phyloP scores from a whole-genome alignment of 164 flowering plant species.

The Stephania japonica region DNA sequence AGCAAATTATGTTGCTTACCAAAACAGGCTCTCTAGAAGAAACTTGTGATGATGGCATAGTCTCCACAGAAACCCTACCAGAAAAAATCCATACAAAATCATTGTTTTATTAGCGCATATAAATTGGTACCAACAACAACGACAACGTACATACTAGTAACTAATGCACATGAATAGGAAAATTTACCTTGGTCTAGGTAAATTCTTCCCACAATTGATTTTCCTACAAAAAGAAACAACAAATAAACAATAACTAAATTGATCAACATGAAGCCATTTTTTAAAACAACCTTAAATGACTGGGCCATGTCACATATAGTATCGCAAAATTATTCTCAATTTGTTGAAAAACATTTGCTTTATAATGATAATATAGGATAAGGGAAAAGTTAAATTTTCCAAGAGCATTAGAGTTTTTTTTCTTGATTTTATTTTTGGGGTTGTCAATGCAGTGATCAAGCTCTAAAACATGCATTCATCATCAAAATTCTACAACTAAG shows the following conservation, averaged over 20 bases:
- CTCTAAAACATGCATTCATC: neutral
- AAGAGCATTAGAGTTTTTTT: neutral
- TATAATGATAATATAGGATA: neutral
- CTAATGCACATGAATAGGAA: neutral
- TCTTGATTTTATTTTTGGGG: neutral
- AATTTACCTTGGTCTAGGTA: conserved; percentile 9
- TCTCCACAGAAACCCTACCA: conserved; percentile 21
- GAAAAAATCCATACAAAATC: neutral
- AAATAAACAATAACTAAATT: neutral
- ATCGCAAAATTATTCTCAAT: neutral
- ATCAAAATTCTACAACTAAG: neutral
- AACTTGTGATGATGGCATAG: conserved; percentile 4
- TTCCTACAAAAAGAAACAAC: conserved; percentile 6
- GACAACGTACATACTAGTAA: too few relatives aligned
- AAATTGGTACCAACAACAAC: too few relatives aligned
- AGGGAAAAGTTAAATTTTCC: neutral
- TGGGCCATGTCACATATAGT: neutral
- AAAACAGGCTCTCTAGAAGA: conserved; percentile 15
- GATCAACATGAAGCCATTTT: neutral
- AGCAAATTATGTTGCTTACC: conserved; percentile 7
- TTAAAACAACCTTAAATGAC: neutral
- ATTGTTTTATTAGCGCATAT: neutral
- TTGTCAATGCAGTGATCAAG: neutral
- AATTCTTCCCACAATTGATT: neutral
- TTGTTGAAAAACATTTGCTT: neutral